Evolutionary conservation across 2,329 filamentous ascomycete species (phyloP).

Genomic region (Plenodomus lindquistii): DNA sequence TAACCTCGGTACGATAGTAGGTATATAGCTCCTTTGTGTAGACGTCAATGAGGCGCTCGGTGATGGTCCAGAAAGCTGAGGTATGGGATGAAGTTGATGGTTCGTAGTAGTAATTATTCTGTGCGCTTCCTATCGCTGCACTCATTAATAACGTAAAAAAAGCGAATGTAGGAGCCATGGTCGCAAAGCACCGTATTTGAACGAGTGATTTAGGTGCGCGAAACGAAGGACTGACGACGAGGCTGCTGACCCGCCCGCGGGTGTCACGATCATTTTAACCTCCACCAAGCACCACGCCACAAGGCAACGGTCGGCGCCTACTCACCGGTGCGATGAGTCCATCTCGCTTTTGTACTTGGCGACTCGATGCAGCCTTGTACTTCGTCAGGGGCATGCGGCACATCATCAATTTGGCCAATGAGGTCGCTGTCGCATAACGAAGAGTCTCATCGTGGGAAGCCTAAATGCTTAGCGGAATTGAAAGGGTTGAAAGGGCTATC

Average conservation of each 20-base stretch:
- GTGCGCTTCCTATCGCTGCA: constrained; percentile 17
- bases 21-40: constrained; percentile 21
- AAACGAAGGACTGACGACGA: neutral
- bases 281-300: constrained; percentile 13
- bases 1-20: constrained; percentile 6
- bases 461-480: constrained; percentile 22
- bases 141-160: constrained; percentile 10
- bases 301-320: constrained; percentile 8
- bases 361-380: constrained; percentile 20
- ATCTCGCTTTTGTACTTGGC: constrained; percentile 22
- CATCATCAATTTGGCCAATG: constrained; percentile 11
- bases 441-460: constrained; percentile 4
- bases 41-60: constrained; percentile 20
- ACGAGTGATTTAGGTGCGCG: constrained; percentile 1
- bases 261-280: constrained; percentile 26
- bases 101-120: constrained; percentile 1
- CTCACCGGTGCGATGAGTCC: constrained; percentile 28
- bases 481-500: constrained; percentile 17
- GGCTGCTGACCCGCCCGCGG: constrained; percentile 1
- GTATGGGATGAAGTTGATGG: constrained; percentile 1
- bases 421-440: constrained; percentile 9
- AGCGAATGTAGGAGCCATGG: constrained; percentile 12
- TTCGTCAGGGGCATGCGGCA: constrained; percentile 1
- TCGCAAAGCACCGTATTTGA: constrained; percentile 9
- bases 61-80: constrained; percentile 31